Base-by-base conservation (phyloP, 805 yeast species). In the Saccharomycopsis fibuligera region DNA sequence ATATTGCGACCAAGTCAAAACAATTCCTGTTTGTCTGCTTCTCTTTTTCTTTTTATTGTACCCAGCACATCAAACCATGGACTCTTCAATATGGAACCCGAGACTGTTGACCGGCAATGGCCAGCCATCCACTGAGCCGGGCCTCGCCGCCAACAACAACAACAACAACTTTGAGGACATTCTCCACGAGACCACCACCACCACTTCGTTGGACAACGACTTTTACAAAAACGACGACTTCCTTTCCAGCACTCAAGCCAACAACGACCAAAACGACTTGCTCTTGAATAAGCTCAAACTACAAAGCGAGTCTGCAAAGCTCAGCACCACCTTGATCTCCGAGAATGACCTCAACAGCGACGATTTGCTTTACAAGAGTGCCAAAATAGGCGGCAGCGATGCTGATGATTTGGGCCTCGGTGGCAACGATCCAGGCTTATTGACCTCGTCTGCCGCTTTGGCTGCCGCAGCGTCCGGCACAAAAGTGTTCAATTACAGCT, bases 401-500 rank as follows among this genome's bases (percentile, higher is more conserved):
- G n/a, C n/a, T n/a, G n/a, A n/a, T n/a, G n/a, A n/a, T n/a, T n/a
- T n/a, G n/a, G n/a, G n/a, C n/a, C n/a, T n/a, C n/a, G n/a, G n/a
- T n/a, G 17, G 14, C 17, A 29, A 42, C 29, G 45, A 30, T 6
- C 35, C 27, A 25, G 44, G 33, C 21, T 14, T 42, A n/a, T 42
- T 23, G 14, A 30, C 29, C 6, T 29, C 44, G 9, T 36, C 47
- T 37, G 40, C 42, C 3, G 17, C 33, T 9, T 22, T 19, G 30
- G 25, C 12, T 2, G 29, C 17, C 4, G 22, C 6, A 12, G 24
- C 16, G 14, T 6, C 27, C 5, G 50, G 29, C 9, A 45, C 41
- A 19, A 42, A 49, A 30, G 42, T 46, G 21, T 49, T 46, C 24
- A 25, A 43, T 6, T 49, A 33, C 31, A 22, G 17, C n/a, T 6